A percentile compares a stretch with the other conserved stretches of the same genome.
phyloP scores from a whole-genome alignment of 345 rosid species.

The Citrus cavaleriei region DNA sequence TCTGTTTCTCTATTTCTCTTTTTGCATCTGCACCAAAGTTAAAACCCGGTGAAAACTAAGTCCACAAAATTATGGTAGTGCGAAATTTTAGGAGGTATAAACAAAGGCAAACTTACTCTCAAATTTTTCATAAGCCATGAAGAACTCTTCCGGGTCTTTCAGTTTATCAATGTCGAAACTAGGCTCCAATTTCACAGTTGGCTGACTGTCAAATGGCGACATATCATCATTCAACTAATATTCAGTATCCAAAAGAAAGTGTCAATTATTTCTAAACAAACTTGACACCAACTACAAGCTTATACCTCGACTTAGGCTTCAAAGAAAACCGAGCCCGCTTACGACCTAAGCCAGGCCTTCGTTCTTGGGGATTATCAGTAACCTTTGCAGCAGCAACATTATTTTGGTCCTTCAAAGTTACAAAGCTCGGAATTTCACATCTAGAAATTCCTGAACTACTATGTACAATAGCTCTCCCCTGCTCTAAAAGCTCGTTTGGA shows the following conservation, averaged over 20 bases:
- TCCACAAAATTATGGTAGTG: constrained; percentile 4
- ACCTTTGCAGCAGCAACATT: constrained; percentile 24
- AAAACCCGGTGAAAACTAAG: constrained; percentile 3
- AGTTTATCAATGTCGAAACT: constrained; percentile 53
- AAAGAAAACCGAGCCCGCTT: constrained; percentile 70
- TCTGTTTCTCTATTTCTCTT: constrained; percentile 70
- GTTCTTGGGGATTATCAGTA: constrained; percentile 41
- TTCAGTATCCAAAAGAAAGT: not conserved
- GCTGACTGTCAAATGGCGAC: constrained; percentile 44
- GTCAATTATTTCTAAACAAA: not conserved
- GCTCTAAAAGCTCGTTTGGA: constrained; percentile 48
- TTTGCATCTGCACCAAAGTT: constrained; percentile 47
- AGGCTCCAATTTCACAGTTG: constrained; percentile 39
- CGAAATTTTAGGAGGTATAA: not conserved
- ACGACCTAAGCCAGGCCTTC: constrained; percentile 66
- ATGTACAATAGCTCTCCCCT: constrained; percentile 47
- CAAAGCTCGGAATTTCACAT: constrained; percentile 14
- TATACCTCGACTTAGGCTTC: constrained; percentile 55
- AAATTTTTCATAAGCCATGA: constrained; percentile 55
- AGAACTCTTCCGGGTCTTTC: constrained; percentile 66
- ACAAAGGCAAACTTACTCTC: constrained; percentile 45
- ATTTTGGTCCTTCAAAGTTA: constrained; percentile 7
- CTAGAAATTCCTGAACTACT: constrained; percentile 25
- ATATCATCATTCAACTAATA: constrained; percentile 2
- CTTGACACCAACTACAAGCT: not conserved